Evolutionary conservation across 2,329 filamentous ascomycete genomes (phyloP), one percentile per base, ranked within the genome.

Genomic region (Aureobasidium sp.): DNA sequence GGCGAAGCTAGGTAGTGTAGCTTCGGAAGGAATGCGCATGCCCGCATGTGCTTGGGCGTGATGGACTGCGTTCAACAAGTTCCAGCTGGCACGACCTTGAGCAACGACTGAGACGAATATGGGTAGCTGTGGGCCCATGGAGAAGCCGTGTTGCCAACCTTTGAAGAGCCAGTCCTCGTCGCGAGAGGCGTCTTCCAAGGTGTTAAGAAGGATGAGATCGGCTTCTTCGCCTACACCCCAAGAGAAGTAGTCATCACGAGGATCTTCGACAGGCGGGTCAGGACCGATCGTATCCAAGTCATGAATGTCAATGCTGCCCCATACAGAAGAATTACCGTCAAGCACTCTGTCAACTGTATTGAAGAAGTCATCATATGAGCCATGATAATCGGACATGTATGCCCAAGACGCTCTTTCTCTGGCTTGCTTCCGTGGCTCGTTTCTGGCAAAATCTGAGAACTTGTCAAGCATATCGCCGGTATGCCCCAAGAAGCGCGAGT

Each of bases 191-290:
- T 66, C 63, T 48, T 58, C 49, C 14, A 66, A 12, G 2, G 56
- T 61, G 42, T 60, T 61, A 5, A 66, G 52, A 8, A 67, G 60
- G 14, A 67, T 58, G 66, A 94, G 83, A 72, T 97, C 92, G 12
- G 92, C 91, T 58, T 94, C 89, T 72, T 96, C 91, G 57, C 85
- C 89, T 1, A 93, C 88, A 33, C 92, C 91, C 91, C 91, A 96
- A 58, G 81, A 74, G 71, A 92, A 90, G 66, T 86, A 84, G 69
- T 96, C 91, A 64, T 88, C 86, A 7, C 54, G 59, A 7, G 66
- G 52, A 57, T 93, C 89, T 67, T 89, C 86, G 2, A 79, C 79
- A 0, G 83, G 87, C 0, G 90, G 90, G 19, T 78, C 76, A 0
- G 88, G 86, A 64, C 94, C 90, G 15, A 86, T 81, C 11, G 91